Percentiles rank a stretch among this genome's conserved stretches.
Conservation (phyloP, 768 basidiomycete species). For the Auricularia cornea region DNA sequence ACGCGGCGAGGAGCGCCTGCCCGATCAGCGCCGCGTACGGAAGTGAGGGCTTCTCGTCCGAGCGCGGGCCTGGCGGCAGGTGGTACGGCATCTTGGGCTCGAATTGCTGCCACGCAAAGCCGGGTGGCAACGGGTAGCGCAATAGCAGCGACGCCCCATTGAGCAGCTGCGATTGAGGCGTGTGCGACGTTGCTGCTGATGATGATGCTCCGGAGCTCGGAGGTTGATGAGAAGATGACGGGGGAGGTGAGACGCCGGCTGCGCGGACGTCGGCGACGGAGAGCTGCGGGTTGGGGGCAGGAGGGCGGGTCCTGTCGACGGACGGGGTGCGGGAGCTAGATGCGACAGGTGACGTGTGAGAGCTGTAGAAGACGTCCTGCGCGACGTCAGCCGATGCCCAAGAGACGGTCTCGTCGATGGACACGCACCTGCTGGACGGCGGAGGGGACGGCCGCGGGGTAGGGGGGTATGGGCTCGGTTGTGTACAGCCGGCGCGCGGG, state of each 20-base stretch:
- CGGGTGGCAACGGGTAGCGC: background rate
- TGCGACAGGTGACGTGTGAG: too few species aligned
- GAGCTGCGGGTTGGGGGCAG: background rate
- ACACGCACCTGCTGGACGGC: background rate
- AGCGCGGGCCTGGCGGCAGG: slow-evolving; percentile 81
- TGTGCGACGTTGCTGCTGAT: background rate
- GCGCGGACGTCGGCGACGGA: background rate
- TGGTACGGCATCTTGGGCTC: slow-evolving; percentile 47
- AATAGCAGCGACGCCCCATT: background rate
- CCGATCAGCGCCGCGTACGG: slow-evolving; percentile 96
- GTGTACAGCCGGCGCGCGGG: background rate
- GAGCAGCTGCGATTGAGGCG: too few species aligned
- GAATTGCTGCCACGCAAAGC: background rate
- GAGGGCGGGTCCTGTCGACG: background rate
- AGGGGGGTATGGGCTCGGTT: background rate
- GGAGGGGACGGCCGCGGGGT: background rate
- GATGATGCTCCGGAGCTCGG: background rate
- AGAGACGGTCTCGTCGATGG: too few species aligned
- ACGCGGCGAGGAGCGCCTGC: slow-evolving; percentile 83
- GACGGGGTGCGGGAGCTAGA: background rate
- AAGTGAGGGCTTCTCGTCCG: slow-evolving; percentile 67
- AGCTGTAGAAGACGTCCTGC: too few species aligned
- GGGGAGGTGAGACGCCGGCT: background rate
- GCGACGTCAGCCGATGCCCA: too few species aligned
- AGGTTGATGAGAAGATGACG: background rate